Evolutionary conservation across 139 green algal genomes (phyloP).

Genomic region (Diplosphaera chodatii): DNA sequence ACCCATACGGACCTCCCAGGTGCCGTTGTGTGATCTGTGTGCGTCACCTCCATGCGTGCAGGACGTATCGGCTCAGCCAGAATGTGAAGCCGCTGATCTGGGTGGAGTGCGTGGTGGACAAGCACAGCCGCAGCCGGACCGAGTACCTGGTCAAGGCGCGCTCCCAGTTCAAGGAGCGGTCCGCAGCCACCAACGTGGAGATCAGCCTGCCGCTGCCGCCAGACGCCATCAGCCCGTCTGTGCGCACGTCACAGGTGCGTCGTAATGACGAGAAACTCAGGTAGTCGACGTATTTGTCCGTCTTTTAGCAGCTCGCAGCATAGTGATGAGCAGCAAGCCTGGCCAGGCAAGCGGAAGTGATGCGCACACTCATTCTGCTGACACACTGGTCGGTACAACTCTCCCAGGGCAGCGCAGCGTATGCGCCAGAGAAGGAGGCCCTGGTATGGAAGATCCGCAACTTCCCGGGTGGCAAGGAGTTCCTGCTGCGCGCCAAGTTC

Average conservation of each 20-base stretch:
- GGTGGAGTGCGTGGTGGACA: slow-evolving; percentile 89
- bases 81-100: slow-evolving; percentile 91
- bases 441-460: slow-evolving; percentile 97
- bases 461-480: slow-evolving; percentile 91
- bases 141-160: slow-evolving; percentile 95
- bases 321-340: too few relatives aligned
- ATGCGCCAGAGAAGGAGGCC: slow-evolving; percentile 88
- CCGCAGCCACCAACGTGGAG: slow-evolving; percentile 82
- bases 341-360: too few relatives aligned
- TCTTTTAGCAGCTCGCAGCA: too few relatives aligned
- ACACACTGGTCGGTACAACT: too few relatives aligned
- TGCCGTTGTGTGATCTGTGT: too few relatives aligned
- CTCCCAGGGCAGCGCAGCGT: slow-evolving; percentile 80
- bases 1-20: too few relatives aligned
- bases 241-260: slow-evolving; percentile 55
- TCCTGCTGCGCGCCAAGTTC: slow-evolving; percentile 84
- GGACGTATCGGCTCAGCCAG: slow-evolving; percentile 62
- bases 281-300: too few relatives aligned
- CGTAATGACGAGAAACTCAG: too few relatives aligned
- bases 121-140: slow-evolving; percentile 77
- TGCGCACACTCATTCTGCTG: too few relatives aligned
- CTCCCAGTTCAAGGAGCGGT: slow-evolving; percentile 88
- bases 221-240: slow-evolving; percentile 77
- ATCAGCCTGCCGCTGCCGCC: slow-evolving; percentile 87
- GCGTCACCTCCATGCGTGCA: too few relatives aligned